Base-by-base conservation (phyloP, 257 asterid genomes). In the Cinchona pubescens region DNA sequence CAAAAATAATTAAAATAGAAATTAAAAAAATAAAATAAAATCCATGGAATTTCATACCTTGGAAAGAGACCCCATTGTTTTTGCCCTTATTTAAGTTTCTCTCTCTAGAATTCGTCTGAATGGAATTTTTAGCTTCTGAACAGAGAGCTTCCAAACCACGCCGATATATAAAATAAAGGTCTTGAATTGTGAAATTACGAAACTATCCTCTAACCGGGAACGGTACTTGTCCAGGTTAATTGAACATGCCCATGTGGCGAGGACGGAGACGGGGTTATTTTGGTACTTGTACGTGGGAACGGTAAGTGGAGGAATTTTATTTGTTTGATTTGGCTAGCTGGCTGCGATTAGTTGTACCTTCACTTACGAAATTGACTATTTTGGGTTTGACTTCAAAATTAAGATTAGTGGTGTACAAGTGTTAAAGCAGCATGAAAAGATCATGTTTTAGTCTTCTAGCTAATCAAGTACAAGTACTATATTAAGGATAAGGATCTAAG, bases 31-130 rank as follows among this genome's bases (percentile, higher is more conserved):
- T 7, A 25, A n/a, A 37, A 3, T 16, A 51, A 12, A 49, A 1
- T n/a, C n/a, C 45, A 42, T 2, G 21, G 37, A 32, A 66, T 8
- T 16, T 51, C n/a, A 71, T 75, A 80, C 83, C 83, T 75, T 73
- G n/a, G 65, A 16, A 40, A 80, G 65, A 53, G 83, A 80, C 25
- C 83, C 83, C 83, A 80, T 80, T n/a, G n/a, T n/a, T 46, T 40
- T 37, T 14, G 2, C 16, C 63, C 12, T 3, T 51, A 4, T 1
- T 6, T 14, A 2, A 14, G 13, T 30, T 32, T 27, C 45, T 37
- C 29, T 69, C 38, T 15, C 29, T 21, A 15, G 34, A 67, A 13
- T 19, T 40, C 30, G 27, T 78, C 67, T 16, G 51, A 53, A 42
- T 19, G 21, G 48, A 76, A 69, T 60, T 45, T 49, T 43, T 3